These are phyloP conservation scores for Daldinia loculata DNA, from an alignment of 495 filamentous ascomycete genomes.

Conservation along the genomic window DNA sequence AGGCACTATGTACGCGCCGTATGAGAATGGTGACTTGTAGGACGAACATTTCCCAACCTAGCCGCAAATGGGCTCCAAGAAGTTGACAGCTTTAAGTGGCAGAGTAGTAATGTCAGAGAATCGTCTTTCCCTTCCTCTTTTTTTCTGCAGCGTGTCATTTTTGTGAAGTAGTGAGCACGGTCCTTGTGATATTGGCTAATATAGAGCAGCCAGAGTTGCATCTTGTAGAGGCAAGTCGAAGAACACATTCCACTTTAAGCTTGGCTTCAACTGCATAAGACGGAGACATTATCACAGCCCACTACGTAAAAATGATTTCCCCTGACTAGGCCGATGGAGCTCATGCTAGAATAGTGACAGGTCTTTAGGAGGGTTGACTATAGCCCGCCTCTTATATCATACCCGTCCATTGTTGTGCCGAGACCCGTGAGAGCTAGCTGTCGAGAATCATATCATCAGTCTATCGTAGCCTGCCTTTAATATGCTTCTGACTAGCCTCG, in stretches of 20 bases:
- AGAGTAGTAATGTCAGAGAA: slow-evolving; percentile 30
- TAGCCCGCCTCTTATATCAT: slow-evolving; percentile 22
- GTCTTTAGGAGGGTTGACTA: slow-evolving; percentile 10
- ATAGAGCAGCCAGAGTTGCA: slow-evolving; percentile 26
- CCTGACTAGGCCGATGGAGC: slow-evolving; percentile 7
- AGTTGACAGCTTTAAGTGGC: slow-evolving; percentile 13
- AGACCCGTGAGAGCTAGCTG: slow-evolving; percentile 7
- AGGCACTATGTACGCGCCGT: slow-evolving; percentile 11
- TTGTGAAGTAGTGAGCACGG: slow-evolving; percentile 31
- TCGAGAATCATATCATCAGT: slow-evolving; percentile 9
- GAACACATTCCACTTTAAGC: slow-evolving; percentile 41
- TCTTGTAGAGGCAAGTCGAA: slow-evolving; percentile 35
- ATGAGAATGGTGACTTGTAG: slow-evolving; percentile 14
- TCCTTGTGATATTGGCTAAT: slow-evolving; percentile 24
- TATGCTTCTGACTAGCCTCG: neutral
- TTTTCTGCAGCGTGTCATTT: slow-evolving; percentile 29
- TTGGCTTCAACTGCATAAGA: slow-evolving; percentile 19
- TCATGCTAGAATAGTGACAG: slow-evolving; percentile 10
- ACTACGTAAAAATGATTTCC: slow-evolving; percentile 11
- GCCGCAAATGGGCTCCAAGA: slow-evolving; percentile 16
- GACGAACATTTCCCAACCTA: slow-evolving; percentile 27
- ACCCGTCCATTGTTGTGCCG: neutral
- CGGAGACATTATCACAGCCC: slow-evolving; percentile 19
- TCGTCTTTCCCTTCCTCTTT: slow-evolving; percentile 15
- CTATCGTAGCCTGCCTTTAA: slow-evolving; percentile 3